These are phyloP conservation scores for Fusarium scirpi DNA, from an alignment of 2,329 filamentous ascomycete species.

Conservation along the genomic window DNA sequence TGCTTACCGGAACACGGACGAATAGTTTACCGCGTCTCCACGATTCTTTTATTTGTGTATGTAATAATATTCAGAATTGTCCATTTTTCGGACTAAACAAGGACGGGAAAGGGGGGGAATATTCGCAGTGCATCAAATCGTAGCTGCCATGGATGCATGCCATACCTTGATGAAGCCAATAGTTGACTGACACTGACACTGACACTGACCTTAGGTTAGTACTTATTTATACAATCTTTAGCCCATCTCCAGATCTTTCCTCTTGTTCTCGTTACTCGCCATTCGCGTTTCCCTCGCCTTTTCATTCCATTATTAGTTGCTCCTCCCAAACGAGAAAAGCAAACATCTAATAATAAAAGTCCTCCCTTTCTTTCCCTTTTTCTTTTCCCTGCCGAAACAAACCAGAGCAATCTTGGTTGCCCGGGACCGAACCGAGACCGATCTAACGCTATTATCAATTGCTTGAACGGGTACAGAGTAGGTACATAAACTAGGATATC, in stretches of 20 bases:
- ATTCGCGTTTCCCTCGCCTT: background rate
- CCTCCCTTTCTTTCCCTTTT: background rate
- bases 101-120: background rate
- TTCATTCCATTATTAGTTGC: background rate
- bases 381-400: conserved; percentile 1
- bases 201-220: too few species aligned
- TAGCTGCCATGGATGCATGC: background rate
- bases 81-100: background rate
- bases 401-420: background rate
- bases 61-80: conserved; percentile 1
- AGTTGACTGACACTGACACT: conserved; percentile 11
- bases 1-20: conserved; percentile 27
- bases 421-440: conserved; percentile 1
- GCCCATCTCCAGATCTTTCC: background rate
- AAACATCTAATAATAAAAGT: background rate
- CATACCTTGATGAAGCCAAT: background rate
- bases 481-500: background rate
- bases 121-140: background rate
- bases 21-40: conserved; percentile 24
- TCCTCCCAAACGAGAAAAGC: conserved; percentile 5
- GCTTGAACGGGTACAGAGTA: background rate
- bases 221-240: conserved; percentile 11
- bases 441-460: background rate
- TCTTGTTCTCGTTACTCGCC: background rate
- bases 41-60: background rate